Evolutionary conservation across 345 rosid species (phyloP), one percentile per base, ranked within the genome.

Genomic region (Citrus glauca): DNA sequence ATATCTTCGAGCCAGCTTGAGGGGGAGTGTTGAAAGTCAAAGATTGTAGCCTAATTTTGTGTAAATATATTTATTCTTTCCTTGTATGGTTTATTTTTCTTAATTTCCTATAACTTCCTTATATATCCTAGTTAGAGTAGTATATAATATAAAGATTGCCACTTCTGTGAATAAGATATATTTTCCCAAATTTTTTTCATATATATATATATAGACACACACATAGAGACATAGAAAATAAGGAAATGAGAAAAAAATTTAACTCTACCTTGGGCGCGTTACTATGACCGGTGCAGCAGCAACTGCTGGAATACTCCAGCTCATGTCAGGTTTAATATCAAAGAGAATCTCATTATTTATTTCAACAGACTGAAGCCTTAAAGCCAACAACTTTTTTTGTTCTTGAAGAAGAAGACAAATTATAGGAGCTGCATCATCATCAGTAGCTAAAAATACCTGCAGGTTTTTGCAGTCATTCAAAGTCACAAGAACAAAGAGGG

Each of bases 381-480:
- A 85, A 28, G 95, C 90, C 79, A 96, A 86, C 78, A 96, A 86
- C 79, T 88, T 91, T 78, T 94, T 91, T 87, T 96, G 97, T 79
- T 94, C 98, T 83, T 85, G 90, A 77, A 91, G 87, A 84, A 96
- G 95, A 86, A 96, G 89, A 82, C 97, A 96, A 80, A 96, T 84
- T 65, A 92, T 73, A 60, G 97, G 94, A 77, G 88, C 88, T 72
- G 90, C 83, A 84, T 90, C 94, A 85, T 85, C 90, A 86, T 94
- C 98, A 68, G 93, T 87, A 13, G 98, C 95, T 77, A 96, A 85
- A 85, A 96, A 96, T 76, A 94, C 97, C 99, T 96, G 89, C 37
- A 67, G 81, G 75, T 57, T 72, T 71, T 32, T 24, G 63, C 74
- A 62, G 78, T 55, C 81, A 79, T 70, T 55, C 37, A 50, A 35